Conservation (phyloP, 2,329 filamentous ascomycete species). For the Ceratocystis lukuohia region DNA sequence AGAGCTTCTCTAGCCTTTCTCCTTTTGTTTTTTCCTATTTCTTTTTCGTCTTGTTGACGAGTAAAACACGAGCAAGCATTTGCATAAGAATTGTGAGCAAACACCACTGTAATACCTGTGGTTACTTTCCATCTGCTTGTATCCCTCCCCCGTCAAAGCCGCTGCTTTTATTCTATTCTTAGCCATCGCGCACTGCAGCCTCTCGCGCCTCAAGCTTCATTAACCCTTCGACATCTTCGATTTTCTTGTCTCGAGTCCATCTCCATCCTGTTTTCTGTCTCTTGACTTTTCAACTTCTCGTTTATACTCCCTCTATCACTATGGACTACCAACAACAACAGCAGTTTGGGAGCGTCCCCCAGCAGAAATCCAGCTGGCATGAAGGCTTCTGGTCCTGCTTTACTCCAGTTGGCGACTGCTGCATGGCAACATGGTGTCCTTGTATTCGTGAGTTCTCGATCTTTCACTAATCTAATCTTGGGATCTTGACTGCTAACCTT, state of each 20-base stretch:
- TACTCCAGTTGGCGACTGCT: conserved; percentile 28
- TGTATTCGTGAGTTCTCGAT: conserved; percentile 31
- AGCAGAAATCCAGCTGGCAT: conserved; percentile 25
- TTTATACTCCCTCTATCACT: background rate
- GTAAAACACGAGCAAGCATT: too few species aligned
- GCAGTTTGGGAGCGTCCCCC: conserved; percentile 12
- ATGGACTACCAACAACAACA: conserved; percentile 6
- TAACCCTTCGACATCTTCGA: conserved; percentile 9
- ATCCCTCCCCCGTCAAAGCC: background rate
- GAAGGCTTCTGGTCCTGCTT: conserved; percentile 30
- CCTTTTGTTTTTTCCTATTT: background rate
- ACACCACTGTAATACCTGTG: background rate
- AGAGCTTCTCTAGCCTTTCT: background rate
- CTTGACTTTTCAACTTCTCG: background rate
- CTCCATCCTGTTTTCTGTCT: conserved; percentile 9
- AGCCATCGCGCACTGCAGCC: background rate
- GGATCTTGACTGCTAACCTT: background rate
- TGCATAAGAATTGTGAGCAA: background rate
- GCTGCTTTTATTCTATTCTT: conserved; percentile 3
- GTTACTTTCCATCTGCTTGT: background rate
- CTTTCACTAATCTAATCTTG: background rate
- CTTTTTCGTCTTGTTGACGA: background rate
- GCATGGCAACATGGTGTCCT: conserved; percentile 31
- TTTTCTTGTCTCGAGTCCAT: background rate
- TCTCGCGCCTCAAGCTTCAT: background rate